A percentile compares a stretch with the other conserved stretches of the same genome.
phyloP scores from a whole-genome alignment of 1,139 yeast species.

The Pichia inconspicua region DNA sequence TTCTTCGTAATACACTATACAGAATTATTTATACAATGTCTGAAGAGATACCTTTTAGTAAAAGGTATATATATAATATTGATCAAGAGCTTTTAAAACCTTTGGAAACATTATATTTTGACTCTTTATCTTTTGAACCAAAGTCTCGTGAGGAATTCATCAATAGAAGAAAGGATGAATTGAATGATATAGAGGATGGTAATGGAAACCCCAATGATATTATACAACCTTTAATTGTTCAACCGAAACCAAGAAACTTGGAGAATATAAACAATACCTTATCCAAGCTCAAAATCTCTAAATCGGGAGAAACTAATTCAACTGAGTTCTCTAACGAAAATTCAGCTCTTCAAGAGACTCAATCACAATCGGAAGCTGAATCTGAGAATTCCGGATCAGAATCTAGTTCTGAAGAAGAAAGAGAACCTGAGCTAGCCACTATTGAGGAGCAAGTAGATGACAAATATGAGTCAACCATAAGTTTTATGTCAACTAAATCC shows the following conservation, averaged over 20 bases:
- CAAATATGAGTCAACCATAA: slow-evolving; percentile 34
- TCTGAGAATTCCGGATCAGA: slow-evolving; percentile 13
- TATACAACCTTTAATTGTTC: slow-evolving; percentile 3
- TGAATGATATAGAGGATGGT: slow-evolving; percentile 16
- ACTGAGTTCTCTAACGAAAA: slow-evolving; percentile 28
- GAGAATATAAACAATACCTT: neutral
- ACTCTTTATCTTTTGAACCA: slow-evolving; percentile 35
- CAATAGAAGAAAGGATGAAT: slow-evolving; percentile 13
- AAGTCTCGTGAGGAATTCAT: slow-evolving; percentile 19
- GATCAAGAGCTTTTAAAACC: slow-evolving; percentile 37
- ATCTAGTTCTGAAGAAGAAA: slow-evolving; percentile 18
- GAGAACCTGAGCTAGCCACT: neutral
- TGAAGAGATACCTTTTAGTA: slow-evolving; percentile 27
- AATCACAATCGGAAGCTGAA: slow-evolving; percentile 38
- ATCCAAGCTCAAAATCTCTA: slow-evolving; percentile 14
- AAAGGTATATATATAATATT: slow-evolving; percentile 48
- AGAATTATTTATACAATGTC: slow-evolving; percentile 3
- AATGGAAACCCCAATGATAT: neutral
- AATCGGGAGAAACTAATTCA: slow-evolving; percentile 38
- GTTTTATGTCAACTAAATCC: slow-evolving; percentile 56
- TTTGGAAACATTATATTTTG: slow-evolving; percentile 51
- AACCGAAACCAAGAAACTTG: slow-evolving; percentile 7
- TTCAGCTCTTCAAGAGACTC: slow-evolving; percentile 41
- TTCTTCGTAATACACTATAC: neutral
- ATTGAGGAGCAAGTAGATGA: slow-evolving; percentile 26